Evolutionary conservation across 208 protist genomes (phyloP), one percentile per base, ranked within the genome.

Genomic region (Trypanosomatidae sp.): DNA sequence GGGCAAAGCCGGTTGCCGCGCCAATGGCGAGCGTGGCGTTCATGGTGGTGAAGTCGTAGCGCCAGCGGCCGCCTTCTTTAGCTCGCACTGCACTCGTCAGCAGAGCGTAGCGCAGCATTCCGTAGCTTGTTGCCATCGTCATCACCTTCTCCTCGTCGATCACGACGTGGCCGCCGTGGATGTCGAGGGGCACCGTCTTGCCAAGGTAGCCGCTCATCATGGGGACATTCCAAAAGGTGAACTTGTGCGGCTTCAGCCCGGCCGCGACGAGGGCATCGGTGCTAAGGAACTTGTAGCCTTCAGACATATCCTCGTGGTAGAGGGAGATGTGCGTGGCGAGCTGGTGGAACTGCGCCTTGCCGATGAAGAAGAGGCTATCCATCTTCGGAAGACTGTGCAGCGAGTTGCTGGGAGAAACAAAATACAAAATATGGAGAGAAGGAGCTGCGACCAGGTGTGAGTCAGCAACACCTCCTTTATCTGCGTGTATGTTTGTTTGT

Each of bases 21-120:
- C 88, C 90, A 4, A 86, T 55, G 43, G 71, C 75, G 41, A 95
- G 86, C 7, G 88, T 84, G n/a, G 74, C 30, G 77, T 95, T 95
- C 90, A 95, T 95, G 19, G 87, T 87, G 69, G 75, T 87, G 68
- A 92, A 93, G 66, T 95, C 90, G 72, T 95, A 95, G 2, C 86
- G 83, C 88, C 86, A 93, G n/a, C 90, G 79, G 19, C 90, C 90
- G 36, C 90, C 90, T 64, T 89, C 82, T 71, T 82, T 81, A 17
- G 83, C 86, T 1, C 90, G 90, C 47, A 89, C 86, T 0, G 90
- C 90, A 43, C 83, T 77, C 22, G 87, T 75, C 17, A 93, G 80
- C 22, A 87, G 77, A 4, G 88, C 84, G 69, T 92, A 95, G 58
- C 90, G 90, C 60, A 95, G 76, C 74, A 93, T 79, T 39, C 90